Conservation (phyloP, 805 yeast species). For the Hanseniaspora valbyensis region DNA sequence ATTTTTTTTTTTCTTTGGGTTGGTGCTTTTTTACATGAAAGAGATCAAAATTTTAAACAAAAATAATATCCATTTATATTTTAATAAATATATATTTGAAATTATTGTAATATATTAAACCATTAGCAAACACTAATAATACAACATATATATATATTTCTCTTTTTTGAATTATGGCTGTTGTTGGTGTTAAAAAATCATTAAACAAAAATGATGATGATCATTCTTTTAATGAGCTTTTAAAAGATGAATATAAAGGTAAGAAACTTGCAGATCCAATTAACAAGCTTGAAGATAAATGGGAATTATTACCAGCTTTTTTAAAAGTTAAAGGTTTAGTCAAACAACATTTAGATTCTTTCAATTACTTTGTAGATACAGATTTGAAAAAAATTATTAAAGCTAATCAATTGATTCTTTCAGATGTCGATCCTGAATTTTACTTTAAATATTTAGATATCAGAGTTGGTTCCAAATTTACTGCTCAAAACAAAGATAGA, state of each 20-base stretch:
- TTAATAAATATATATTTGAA: no score
- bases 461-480: constrained; percentile 72
- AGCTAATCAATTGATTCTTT: constrained; percentile 79
- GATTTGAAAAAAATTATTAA: constrained; percentile 84
- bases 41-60: no score
- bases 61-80: no score
- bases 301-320: constrained; percentile 94
- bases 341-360: constrained; percentile 96
- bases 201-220: constrained; percentile 27
- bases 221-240: constrained; percentile 61
- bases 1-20: neutral
- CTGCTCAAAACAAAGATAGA: constrained; percentile 45
- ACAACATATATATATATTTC: neutral
- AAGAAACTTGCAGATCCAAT: constrained; percentile 77
- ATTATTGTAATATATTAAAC: neutral
- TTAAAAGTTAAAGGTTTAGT: constrained; percentile 90
- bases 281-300: constrained; percentile 86
- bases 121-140: neutral
- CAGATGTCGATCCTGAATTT: constrained; percentile 96
- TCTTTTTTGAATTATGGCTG: neutral
- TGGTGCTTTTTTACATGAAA: no score
- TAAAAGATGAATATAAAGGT: constrained; percentile 77
- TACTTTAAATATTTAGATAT: constrained; percentile 87
- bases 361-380: constrained; percentile 86
- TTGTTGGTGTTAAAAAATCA: constrained; percentile 5